Evolutionary conservation across 495 filamentous ascomycete genomes (phyloP), one percentile per base, ranked within the genome.

Genomic region (Penicillium chermesinum): DNA sequence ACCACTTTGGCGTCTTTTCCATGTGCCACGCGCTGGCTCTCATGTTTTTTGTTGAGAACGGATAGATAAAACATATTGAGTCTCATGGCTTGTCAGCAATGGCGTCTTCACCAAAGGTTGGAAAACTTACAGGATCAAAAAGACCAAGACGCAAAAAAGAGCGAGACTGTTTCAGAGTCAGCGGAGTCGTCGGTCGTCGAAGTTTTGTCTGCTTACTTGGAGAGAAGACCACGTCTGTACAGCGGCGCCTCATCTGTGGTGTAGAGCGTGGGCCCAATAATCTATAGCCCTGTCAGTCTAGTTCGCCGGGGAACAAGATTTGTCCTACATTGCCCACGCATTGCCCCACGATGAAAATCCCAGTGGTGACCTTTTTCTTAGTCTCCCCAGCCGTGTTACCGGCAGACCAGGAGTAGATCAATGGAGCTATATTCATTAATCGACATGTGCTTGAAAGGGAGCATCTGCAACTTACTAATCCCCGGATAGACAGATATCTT

Each of bases 321-420:
- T 54, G 59, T 35, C 77, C 44, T 53, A 83, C 73, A 56, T 83
- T 83, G 40, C 81, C 81, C 41, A 73, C 73, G 45, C 73, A 78
- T 43, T 79, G 76, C 7, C 81, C 81, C 22, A 83, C 64, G 46
- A 81, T 74, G 13, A 83, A 56, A 9, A 82, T 69, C 42, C 67
- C 78, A 10, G 79, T 82, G 2, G 75, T 80, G 17, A 75, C 67
- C 49, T 83, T 83, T 51, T 76, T 75, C 64, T 84, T 84, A 5
- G 81, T 83, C 48, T 84, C 80, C 8, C 81, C 81, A 0, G 76
- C 80, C 0, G 81, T 84, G 55, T 84, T 84, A 49, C 71, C 78
- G 0, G 77, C 74, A 1, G 73, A 76, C 80, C 80, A 84, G 1
- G 77, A 78, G 63, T 83, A 83, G 43, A 84, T 78, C 45, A 84